These are phyloP conservation scores for Zea mays DNA, from an alignment of 176 grass and related monocot species.

Conservation along the genomic window Zm-B73-REFERENCE-NAM-5.0 NC_050100.1:2661001-2661500, in stretches of 20 bases:
- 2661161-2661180: too few relatives aligned
- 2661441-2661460: too few relatives aligned
- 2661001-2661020: constrained; percentile 57
- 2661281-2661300: neutral
- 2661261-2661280: constrained; percentile 33
- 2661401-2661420: too few relatives aligned
- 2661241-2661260: constrained; percentile 5
- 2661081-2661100: neutral
- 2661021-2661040: constrained; percentile 37
- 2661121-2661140: constrained; percentile 9
- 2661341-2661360: neutral
- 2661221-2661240: constrained; percentile 30
- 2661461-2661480: too few relatives aligned
- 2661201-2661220: constrained; percentile 16
- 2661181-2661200: constrained; percentile 1
- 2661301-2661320: neutral
- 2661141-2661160: too few relatives aligned
- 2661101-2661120: neutral
- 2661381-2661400: constrained; percentile 36
- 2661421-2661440: too few relatives aligned
- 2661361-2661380: constrained; percentile 9
- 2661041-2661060: constrained; percentile 32
- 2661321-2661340: neutral
- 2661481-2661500: too few relatives aligned
- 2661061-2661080: constrained; percentile 29